A percentile compares a stretch with the other conserved stretches of the same genome.
These are phyloP conservation scores for Calonectria hongkongensis DNA, from an alignment of 2,329 filamentous ascomycete genomes.

Conservation along the genomic window DNA sequence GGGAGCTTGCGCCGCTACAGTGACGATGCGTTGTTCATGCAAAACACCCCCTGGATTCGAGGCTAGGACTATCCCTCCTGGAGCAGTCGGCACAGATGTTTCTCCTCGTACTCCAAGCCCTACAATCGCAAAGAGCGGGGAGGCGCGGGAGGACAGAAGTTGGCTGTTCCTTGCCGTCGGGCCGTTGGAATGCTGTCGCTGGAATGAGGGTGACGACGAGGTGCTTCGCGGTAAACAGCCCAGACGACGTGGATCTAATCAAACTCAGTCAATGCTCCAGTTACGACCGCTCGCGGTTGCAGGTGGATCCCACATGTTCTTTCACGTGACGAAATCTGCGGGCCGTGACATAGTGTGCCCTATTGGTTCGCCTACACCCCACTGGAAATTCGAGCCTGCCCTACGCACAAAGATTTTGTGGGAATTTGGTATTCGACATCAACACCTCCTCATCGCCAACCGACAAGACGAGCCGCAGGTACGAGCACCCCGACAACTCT, in stretches of 20 bases:
- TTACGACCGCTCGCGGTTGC: constrained; percentile 44
- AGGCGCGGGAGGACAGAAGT: constrained; percentile 48
- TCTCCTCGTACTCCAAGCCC: constrained; percentile 38
- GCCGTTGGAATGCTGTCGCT: constrained; percentile 53
- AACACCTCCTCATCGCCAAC: constrained; percentile 63
- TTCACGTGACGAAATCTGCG: constrained; percentile 54
- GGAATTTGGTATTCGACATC: constrained; percentile 61
- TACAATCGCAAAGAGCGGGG: constrained; percentile 37
- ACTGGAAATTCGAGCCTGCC: constrained; percentile 61
- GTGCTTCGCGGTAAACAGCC: constrained; percentile 53
- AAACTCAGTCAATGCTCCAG: constrained; percentile 46
- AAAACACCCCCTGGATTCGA: constrained; percentile 47
- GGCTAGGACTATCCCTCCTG: constrained; percentile 38
- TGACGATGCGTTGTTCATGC: constrained; percentile 47
- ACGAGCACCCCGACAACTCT: constrained; percentile 56
- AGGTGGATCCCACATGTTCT: constrained; percentile 24
- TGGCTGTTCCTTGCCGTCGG: constrained; percentile 42
- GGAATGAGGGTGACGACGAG: constrained; percentile 52
- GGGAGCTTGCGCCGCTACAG: constrained; percentile 38
- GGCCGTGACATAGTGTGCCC: constrained; percentile 38
- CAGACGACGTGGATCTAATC: constrained; percentile 47
- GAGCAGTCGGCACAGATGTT: constrained; percentile 42
- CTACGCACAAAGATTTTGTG: constrained; percentile 67
- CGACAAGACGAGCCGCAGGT: constrained; percentile 65
- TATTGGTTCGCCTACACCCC: constrained; percentile 62